phyloP scores from a whole-genome alignment of 2,329 filamentous ascomycete genomes.

The Hymenoscyphus linearis region DNA sequence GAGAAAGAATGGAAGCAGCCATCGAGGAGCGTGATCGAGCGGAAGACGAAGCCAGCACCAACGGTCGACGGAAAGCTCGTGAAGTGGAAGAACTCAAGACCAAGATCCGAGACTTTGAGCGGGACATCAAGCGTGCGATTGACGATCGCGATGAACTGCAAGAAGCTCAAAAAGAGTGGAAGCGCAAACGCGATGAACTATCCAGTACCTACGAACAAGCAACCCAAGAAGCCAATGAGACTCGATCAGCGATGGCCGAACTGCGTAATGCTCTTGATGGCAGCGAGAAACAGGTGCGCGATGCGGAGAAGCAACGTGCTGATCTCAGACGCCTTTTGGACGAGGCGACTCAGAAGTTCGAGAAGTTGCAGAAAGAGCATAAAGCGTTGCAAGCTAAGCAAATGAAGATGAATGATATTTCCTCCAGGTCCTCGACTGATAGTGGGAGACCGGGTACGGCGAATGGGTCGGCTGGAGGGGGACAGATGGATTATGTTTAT shows the following conservation, averaged over 20 bases:
- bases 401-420: conserved; percentile 27
- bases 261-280: conserved; percentile 78
- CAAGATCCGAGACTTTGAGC: conserved; percentile 76
- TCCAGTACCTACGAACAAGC: conserved; percentile 66
- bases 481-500: conserved; percentile 44
- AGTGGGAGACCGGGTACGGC: conserved; percentile 30
- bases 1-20: conserved; percentile 78
- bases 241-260: conserved; percentile 70
- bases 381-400: conserved; percentile 46
- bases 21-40: conserved; percentile 91
- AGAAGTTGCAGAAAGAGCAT: conserved; percentile 69
- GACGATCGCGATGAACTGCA: conserved; percentile 77
- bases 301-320: conserved; percentile 75
- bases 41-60: conserved; percentile 81
- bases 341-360: conserved; percentile 69
- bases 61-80: conserved; percentile 68
- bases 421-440: conserved; percentile 29
- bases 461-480: conserved; percentile 11
- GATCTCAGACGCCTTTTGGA: conserved; percentile 74
- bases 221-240: conserved; percentile 67
- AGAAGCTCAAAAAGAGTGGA: conserved; percentile 67
- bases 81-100: conserved; percentile 83
- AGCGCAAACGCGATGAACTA: conserved; percentile 66
- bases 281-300: conserved; percentile 75
- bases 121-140: conserved; percentile 62